Evolutionary conservation across 2,329 filamentous ascomycete genomes (phyloP), one percentile per base, ranked within the genome.

Genomic region (Colletotrichum sp.): DNA sequence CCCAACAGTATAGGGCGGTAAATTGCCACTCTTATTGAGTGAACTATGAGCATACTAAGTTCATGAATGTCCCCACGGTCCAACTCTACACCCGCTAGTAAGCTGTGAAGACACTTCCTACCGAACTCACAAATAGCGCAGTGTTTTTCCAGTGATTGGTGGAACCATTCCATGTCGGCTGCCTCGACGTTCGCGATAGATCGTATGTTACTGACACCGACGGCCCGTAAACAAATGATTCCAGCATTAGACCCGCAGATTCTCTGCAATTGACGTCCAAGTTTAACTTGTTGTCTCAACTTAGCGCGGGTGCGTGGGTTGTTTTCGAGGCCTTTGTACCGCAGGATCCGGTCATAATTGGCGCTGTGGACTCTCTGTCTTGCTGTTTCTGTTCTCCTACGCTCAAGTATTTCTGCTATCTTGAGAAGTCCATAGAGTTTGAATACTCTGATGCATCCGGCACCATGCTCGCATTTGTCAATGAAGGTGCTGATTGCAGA

Each of bases 111-210:
- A 47, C 38, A 47, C 38, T 47, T 47, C 0, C 38, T 47, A 1
- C 38, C 18, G 12, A 47, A 21, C 9, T n/a, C 38, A 1, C 38
- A 47, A 47, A 47, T 47, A 5, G 6, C 18, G 38, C 7, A 18
- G 18, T 47, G 0, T 0, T 9, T 47, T 1, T n/a, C n/a, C 18
- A 47, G 1, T 1, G 38, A 18, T 47, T n/a, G 38, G 0, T 47
- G 38, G 12, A 47, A 47, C 18, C 38, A 47, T 11, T 21, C n/a
- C n/a, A 21, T 13, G 9, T 51, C n/a, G 21, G 43, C 11, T 13
- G n/a, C 11, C n/a, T 51, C n/a, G n/a, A 51, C 11, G n/a, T 13
- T 51, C 13, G 43, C 43, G n/a, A 51, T 51, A 21, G 43, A 51
- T 3, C 18, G 13, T 2, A 51, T 21, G 4, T 51, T 51, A 6